A percentile compares a stretch with the other conserved stretches of the same genome.
Evolutionary conservation across 75 land plant species (phyloP).

Genomic region (Adiantum capillusveneris): DNA sequence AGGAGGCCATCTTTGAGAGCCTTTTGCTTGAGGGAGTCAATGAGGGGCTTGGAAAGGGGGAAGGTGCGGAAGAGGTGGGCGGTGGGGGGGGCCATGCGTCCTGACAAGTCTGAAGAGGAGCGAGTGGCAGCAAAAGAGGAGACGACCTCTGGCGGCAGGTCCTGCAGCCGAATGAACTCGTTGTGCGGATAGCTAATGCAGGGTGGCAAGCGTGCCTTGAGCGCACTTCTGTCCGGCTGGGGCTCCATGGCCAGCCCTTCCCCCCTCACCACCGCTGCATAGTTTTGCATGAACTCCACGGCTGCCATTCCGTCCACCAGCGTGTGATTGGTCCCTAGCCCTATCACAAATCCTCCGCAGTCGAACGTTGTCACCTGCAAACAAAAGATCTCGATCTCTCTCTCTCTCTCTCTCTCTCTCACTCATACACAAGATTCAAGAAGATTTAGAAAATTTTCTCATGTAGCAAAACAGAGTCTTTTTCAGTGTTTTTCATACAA

Average conservation of each 20-base stretch:
- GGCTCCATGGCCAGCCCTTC: constrained; percentile 42
- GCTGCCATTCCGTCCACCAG: constrained; percentile 81
- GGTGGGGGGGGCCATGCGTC: constrained; percentile 18
- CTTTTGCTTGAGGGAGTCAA: constrained; percentile 39
- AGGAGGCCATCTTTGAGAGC: constrained; percentile 46
- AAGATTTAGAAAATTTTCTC: too few relatives aligned
- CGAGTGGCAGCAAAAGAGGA: too few relatives aligned
- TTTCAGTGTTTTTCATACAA: too few relatives aligned
- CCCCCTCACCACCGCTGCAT: constrained; percentile 73
- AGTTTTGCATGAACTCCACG: constrained; percentile 75
- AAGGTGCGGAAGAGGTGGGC: constrained; percentile 46
- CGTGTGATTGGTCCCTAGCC: constrained; percentile 76
- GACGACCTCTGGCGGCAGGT: constrained; percentile 31
- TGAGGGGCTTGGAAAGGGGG: constrained; percentile 35
- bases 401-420: too few relatives aligned
- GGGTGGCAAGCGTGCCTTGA: constrained; percentile 45
- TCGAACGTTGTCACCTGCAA: constrained; percentile 69
- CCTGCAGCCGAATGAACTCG: constrained; percentile 60
- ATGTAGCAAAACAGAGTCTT: too few relatives aligned
- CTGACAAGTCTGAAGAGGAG: too few relatives aligned
- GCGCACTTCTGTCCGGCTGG: constrained; percentile 42
- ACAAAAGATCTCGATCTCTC: too few relatives aligned
- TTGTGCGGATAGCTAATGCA: constrained; percentile 44
- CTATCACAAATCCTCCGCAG: constrained; percentile 75
- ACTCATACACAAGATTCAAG: too few relatives aligned